Conservation (phyloP, 2,329 filamentous ascomycete species). For the Madurella mycetomatis region DNA sequence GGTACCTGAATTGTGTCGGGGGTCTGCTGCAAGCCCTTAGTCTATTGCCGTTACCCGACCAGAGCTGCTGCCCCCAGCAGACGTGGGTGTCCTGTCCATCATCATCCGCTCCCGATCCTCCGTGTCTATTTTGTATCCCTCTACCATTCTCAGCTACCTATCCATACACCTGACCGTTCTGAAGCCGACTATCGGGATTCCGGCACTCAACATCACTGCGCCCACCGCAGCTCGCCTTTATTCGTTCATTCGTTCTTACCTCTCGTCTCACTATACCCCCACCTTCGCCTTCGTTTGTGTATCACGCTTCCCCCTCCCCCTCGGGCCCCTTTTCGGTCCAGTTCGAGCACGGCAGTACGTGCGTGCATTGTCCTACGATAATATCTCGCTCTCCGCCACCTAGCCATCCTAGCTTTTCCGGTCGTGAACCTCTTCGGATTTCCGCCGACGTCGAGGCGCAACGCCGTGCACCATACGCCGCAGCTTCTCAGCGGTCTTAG, state of each 20-base stretch:
- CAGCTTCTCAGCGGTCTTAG: not conserved
- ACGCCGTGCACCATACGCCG: not conserved
- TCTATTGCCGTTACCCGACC: not conserved
- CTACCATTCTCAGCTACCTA: not conserved
- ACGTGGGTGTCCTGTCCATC: not conserved
- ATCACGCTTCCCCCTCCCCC: not conserved
- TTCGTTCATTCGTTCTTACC: not conserved
- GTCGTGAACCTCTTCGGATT: slow-evolving; percentile 3
- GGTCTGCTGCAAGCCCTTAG: not conserved
- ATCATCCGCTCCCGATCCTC: not conserved
- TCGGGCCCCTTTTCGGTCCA: not conserved
- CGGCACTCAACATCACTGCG: not conserved
- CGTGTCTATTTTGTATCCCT: not conserved
- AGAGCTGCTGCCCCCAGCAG: not conserved
- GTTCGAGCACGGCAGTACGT: slow-evolving; percentile 9
- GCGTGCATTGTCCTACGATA: slow-evolving; percentile 18
- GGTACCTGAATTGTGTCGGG: not conserved
- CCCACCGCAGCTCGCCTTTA: not conserved
- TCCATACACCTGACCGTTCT: not conserved
- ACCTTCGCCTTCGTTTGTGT: not conserved
- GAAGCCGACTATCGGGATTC: not conserved
- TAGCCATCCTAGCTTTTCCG: slow-evolving; percentile 1
- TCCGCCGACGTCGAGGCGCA: slow-evolving; percentile 7
- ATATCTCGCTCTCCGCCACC: slow-evolving; percentile 16
- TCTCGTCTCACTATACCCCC: not conserved